Base-by-base conservation (phyloP, 1,284 basidiomycete species). In the Sutorius eximius region DNA sequence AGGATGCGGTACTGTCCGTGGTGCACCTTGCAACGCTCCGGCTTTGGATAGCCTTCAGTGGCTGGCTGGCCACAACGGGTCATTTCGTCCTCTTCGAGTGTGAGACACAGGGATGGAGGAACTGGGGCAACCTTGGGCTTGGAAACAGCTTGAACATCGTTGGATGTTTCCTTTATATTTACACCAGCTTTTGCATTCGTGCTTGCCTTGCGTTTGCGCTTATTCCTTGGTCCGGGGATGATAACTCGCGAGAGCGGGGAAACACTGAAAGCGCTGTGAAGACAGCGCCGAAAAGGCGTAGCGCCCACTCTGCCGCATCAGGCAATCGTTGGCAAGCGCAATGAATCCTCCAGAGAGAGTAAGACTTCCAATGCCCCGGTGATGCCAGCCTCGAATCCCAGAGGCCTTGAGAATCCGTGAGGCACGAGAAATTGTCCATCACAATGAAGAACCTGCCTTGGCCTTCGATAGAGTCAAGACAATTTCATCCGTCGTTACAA, bases 51-150 rank as follows among this genome's bases (percentile, higher is more conserved):
- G 3, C 67, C 66, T 34, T 67, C 49, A 7, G 62, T 67, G 2
- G 68, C 63, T 16, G 45, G 50, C 9, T 52, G 52, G 16, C 40
- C 37, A 44, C 71, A 72, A 3, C 60, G 64, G 6, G 61, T 69
- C 32, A 65, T 61, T 48, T 59, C 67, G 40, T 72, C 69, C 18
- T 67, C 67, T 16, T 70, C 54, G 12, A 71, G 54, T 15, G 69
- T 64, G 16, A 49, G 51, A 52, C 68, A 70, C 45, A 34, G 45
- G 16, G 13, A 32, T n/a, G 13, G 15, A 5, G 16, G 45, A n/a
- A 18, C 30, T n/a, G 13, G 15, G 7, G 11, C 4, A 27, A 15
- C 9, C 18, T 18, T 16, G 9, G 11, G 5, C 6, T 11, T 15
- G 18, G 46, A 45, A 11, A 22, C 18, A 6, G 16, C 32, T 8